phyloP scores from a whole-genome alignment of 2,329 filamentous ascomycete species.

The Epichloe baconii region DNA sequence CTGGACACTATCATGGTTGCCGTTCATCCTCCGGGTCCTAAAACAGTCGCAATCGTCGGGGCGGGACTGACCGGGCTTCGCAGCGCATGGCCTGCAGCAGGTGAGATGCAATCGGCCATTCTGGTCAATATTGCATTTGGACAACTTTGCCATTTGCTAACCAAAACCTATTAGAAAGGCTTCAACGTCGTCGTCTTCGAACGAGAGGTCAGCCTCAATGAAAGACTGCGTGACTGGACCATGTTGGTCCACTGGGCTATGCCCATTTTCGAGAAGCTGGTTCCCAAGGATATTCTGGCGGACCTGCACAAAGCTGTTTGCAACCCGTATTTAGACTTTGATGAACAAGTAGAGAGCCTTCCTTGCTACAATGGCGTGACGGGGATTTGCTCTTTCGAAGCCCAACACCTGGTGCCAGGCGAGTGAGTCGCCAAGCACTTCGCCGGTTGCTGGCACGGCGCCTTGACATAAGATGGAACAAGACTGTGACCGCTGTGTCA shows the following conservation, averaged over 20 bases:
- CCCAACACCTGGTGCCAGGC: conserved; percentile 19
- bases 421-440: conserved; percentile 21
- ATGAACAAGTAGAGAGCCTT: conserved; percentile 17
- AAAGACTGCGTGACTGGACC: conserved; percentile 24
- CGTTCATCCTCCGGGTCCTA: not conserved
- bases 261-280: conserved; percentile 19
- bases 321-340: conserved; percentile 21
- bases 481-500: conserved; percentile 8
- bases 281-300: conserved; percentile 19
- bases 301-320: conserved; percentile 18
- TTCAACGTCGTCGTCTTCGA: conserved; percentile 22
- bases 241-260: conserved; percentile 28
- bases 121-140: not conserved
- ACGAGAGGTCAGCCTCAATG: conserved; percentile 15
- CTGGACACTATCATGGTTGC: not conserved
- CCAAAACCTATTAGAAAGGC: conserved; percentile 14
- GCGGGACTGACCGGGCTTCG: conserved; percentile 24
- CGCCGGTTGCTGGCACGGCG: conserved; percentile 18
- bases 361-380: conserved; percentile 22
- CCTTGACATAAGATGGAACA: conserved; percentile 21
- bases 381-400: conserved; percentile 23
- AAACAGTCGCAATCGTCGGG: conserved; percentile 21
- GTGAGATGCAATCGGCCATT: conserved; percentile 9
- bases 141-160: not conserved
- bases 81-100: conserved; percentile 24